Base-by-base conservation (phyloP, 768 basidiomycete genomes). In the Mycena galopus region DNA sequence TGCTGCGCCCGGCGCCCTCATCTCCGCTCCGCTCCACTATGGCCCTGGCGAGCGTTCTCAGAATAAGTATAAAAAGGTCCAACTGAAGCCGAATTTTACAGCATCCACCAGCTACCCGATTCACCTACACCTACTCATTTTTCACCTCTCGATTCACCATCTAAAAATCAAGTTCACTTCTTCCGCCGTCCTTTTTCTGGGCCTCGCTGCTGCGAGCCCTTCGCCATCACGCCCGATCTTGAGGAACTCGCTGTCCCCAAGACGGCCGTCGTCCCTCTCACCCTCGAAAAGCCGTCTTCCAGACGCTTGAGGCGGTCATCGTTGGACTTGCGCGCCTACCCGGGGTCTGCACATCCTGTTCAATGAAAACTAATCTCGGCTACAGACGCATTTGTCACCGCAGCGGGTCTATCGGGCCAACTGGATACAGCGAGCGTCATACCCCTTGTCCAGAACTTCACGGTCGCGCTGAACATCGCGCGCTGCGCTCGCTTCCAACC, bases 201-300 rank as follows among this genome's bases (percentile, higher is more conserved):
- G 60, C 53, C 27, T 63, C 61, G 37, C 29, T 33, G 37, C 6
- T 14, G 68, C 68, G 6, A 62, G 39, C 68, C 68, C 61, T 19
- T 16, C 21, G 0, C 59, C 44, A 8, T 42, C 59, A 4, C 25
- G n/a, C n/a, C n/a, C n/a, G n/a, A n/a, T n/a, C n/a, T n/a, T n/a
- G n/a, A n/a, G n/a, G 55, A 56, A 1, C 9, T 69, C 21, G 53
- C 61, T 3, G 44, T 33, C 39, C 68, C 68, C 42, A 64, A 64
- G 42, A 19, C 62, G 16, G 63, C 64, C 39, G 60, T 72, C 56
- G 27, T 50, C 9, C 71, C 71, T 4, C 71, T 72, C 71, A 47
- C 66, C 39, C 14, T 67, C 42, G 62, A 23, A n/a, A n/a, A 32
- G 23, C 35, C 21, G 53, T 72, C 58, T 67, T 62, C 51, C 64